These are phyloP conservation scores for Chalciporus chontae DNA, from an alignment of 768 basidiomycete species.

Conservation along the genomic window DNA sequence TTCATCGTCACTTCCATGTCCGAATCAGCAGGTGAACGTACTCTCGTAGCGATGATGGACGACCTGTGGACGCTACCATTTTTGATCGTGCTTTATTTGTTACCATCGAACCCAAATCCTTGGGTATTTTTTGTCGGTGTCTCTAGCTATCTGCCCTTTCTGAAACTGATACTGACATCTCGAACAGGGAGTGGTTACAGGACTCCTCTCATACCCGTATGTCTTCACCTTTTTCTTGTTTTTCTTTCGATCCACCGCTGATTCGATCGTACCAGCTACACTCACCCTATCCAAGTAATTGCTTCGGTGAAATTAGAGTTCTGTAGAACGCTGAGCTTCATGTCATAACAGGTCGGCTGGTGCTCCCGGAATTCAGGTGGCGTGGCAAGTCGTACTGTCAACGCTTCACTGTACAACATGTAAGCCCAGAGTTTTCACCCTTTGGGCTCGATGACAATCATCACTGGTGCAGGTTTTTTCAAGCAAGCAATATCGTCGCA, in stretches of 20 bases:
- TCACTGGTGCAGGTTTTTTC: too few relatives aligned
- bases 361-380: slow-evolving; percentile 56
- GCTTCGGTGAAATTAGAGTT: neutral
- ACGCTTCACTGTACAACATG: too few relatives aligned
- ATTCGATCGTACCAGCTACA: slow-evolving; percentile 30
- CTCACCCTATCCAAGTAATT: slow-evolving; percentile 47
- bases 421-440: too few relatives aligned
- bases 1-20: slow-evolving; percentile 47
- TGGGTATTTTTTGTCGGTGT: too few relatives aligned
- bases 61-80: slow-evolving; percentile 62
- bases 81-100: slow-evolving; percentile 42
- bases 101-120: too few relatives aligned
- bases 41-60: slow-evolving; percentile 49
- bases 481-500: too few relatives aligned
- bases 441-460: too few relatives aligned
- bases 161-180: too few relatives aligned
- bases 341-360: slow-evolving; percentile 42
- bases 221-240: too few relatives aligned
- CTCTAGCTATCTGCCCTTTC: too few relatives aligned
- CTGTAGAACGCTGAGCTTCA: neutral
- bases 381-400: slow-evolving; percentile 51
- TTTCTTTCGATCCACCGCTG: neutral
- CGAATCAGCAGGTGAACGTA: slow-evolving; percentile 51
- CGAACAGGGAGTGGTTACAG: too few relatives aligned
- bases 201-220: too few relatives aligned